Percentiles rank a stretch among this genome's conserved stretches.
phyloP scores from a whole-genome alignment of 2,329 filamentous ascomycete genomes.

The Hirsutella minnesotensis region DNA sequence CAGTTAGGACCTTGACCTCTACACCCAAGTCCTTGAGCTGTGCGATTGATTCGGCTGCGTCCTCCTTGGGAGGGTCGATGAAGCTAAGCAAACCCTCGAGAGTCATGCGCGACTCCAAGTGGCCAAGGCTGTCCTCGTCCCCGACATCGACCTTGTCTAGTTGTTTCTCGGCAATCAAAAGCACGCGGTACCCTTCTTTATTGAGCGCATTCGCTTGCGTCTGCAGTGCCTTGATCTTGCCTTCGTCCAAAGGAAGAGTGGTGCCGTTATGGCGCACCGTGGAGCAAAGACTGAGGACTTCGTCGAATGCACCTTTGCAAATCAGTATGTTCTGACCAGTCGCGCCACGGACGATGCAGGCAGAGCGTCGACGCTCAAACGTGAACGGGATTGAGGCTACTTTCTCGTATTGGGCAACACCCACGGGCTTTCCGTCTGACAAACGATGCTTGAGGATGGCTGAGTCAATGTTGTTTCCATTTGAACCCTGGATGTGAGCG shows the following conservation, averaged over 20 bases:
- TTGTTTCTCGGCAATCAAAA: constrained; percentile 12
- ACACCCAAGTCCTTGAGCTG: constrained; percentile 12
- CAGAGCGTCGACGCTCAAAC: constrained; percentile 14
- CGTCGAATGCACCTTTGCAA: constrained; percentile 17
- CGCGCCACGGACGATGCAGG: constrained; percentile 10
- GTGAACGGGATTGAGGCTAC: constrained; percentile 13
- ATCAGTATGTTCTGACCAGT: constrained; percentile 14
- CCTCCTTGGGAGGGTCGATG: constrained; percentile 16
- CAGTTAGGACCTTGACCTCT: constrained; percentile 16
- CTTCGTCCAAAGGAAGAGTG: constrained; percentile 8
- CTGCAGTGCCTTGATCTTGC: constrained; percentile 6
- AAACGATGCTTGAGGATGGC: constrained; percentile 11
- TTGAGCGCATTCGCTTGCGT: constrained; percentile 8
- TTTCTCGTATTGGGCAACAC: constrained; percentile 11
- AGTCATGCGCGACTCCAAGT: constrained; percentile 13
- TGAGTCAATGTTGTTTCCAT: constrained; percentile 16
- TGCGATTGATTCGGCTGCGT: constrained; percentile 13
- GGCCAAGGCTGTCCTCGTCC: constrained; percentile 10
- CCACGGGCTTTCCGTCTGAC: constrained; percentile 6
- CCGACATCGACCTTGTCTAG: constrained; percentile 5
- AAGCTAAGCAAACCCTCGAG: constrained; percentile 15
- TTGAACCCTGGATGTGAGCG: constrained; percentile 11
- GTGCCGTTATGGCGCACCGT: constrained; percentile 7
- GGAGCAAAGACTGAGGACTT: constrained; percentile 12
- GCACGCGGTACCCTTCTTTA: constrained; percentile 10